Conservation (phyloP, 495 filamentous ascomycete species). For the Parmelia sp. region DNA sequence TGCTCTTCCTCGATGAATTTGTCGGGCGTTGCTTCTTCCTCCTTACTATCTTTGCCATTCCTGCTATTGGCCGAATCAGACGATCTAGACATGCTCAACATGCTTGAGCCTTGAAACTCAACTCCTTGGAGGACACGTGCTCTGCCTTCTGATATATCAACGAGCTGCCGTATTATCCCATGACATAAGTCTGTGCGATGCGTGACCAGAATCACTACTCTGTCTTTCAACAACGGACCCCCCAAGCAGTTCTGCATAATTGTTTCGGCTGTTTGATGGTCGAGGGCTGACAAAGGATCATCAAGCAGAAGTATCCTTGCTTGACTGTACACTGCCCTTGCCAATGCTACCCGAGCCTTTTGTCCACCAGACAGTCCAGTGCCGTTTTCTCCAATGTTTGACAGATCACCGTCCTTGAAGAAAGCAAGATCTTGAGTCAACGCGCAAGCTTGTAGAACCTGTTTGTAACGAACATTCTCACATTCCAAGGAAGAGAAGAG, state of each 20-base stretch:
- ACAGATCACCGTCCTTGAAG: slow-evolving; percentile 60
- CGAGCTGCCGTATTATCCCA: slow-evolving; percentile 57
- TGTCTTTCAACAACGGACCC: slow-evolving; percentile 55
- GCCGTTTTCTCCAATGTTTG: slow-evolving; percentile 64
- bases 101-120: slow-evolving; percentile 23
- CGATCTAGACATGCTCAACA: slow-evolving; percentile 25
- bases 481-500: slow-evolving; percentile 66
- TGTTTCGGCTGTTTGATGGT: slow-evolving; percentile 68
- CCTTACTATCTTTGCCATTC: slow-evolving; percentile 37
- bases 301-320: slow-evolving; percentile 61
- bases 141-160: slow-evolving; percentile 56
- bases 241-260: slow-evolving; percentile 63
- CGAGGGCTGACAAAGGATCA: slow-evolving; percentile 62
- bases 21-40: slow-evolving; percentile 51
- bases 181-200: slow-evolving; percentile 67
- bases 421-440: slow-evolving; percentile 56
- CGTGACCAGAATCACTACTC: slow-evolving; percentile 66
- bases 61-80: slow-evolving; percentile 31
- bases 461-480: slow-evolving; percentile 56
- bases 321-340: slow-evolving; percentile 63
- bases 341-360: slow-evolving; percentile 60
- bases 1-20: slow-evolving; percentile 81
- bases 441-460: slow-evolving; percentile 57
- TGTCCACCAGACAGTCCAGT: slow-evolving; percentile 68
- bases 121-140: slow-evolving; percentile 42